A percentile compares a stretch with the other conserved stretches of the same genome.
Evolutionary conservation across 805 yeast genomes (phyloP).

Genomic region (Pichia cabralensis): DNA sequence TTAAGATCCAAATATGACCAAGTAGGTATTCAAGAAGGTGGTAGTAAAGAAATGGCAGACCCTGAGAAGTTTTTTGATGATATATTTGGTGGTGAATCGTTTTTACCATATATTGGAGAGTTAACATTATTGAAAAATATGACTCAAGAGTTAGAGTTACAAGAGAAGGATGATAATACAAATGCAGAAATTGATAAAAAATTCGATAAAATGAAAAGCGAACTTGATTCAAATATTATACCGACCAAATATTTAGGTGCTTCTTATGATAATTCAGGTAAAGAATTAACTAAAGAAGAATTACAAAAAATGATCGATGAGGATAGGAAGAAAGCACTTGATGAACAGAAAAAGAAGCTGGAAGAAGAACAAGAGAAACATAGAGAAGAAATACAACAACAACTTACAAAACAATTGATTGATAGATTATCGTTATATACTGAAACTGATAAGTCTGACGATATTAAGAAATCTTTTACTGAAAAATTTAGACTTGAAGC

Average conservation of each 20-base stretch:
- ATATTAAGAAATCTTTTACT: constrained; percentile 48
- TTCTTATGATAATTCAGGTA: constrained; percentile 18
- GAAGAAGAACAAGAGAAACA: constrained; percentile 68
- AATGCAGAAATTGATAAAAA: constrained; percentile 28
- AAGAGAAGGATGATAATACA: too few species aligned
- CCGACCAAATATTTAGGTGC: constrained; percentile 14
- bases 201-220: constrained; percentile 37
- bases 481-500: constrained; percentile 48
- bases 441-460: constrained; percentile 54
- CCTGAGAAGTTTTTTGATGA: constrained; percentile 76
- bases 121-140: constrained; percentile 57
- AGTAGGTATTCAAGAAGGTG: constrained; percentile 46
- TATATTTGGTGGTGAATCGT: constrained; percentile 80
- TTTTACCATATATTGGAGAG: constrained; percentile 73
- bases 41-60: constrained; percentile 67
- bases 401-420: constrained; percentile 39
- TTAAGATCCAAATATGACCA: constrained; percentile 70
- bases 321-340: constrained; percentile 27
- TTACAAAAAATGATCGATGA: constrained; percentile 20
- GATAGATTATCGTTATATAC: constrained; percentile 34
- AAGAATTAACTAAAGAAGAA: constrained; percentile 20
- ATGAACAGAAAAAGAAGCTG: constrained; percentile 49
- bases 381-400: constrained; percentile 44
- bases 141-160: constrained; percentile 43
- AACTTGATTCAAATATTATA: constrained; percentile 18